Percentiles rank a stretch among this genome's conserved stretches.
Evolutionary conservation across 1,139 yeast genomes (phyloP).

Genomic region (Blastobotrys persicus): DNA sequence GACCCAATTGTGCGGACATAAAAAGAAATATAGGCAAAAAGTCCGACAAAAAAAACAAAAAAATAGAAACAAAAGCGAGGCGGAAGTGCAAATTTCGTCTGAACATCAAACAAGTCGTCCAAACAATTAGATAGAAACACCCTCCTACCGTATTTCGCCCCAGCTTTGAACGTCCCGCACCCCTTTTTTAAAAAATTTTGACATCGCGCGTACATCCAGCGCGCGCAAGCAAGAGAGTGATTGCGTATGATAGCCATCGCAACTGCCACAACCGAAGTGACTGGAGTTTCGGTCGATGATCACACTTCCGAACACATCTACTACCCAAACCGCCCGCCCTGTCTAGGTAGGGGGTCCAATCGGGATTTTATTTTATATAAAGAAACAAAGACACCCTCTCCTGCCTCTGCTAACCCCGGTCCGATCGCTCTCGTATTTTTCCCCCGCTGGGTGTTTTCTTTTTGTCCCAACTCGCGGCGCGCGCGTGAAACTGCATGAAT

Average conservation of each 20-base stretch:
- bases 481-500: background rate
- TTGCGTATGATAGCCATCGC: background rate
- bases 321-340: too few relatives aligned
- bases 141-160: too few relatives aligned
- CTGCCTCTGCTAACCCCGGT: background rate
- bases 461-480: background rate
- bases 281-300: background rate
- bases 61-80: background rate
- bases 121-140: too few relatives aligned
- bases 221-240: background rate
- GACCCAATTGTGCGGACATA: background rate
- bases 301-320: background rate
- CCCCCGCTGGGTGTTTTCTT: background rate
- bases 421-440: background rate
- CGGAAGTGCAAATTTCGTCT: too few relatives aligned
- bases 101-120: background rate
- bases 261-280: background rate
- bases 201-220: background rate
- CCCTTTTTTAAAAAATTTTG: background rate
- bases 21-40: too few relatives aligned
- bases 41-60: too few relatives aligned
- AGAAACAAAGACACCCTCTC: too few relatives aligned
- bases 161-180: too few relatives aligned
- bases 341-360: too few relatives aligned
- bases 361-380: too few relatives aligned